Conservation (phyloP, 176 grass and related monocot species). For the Alloteropsis semialata region DNA sequence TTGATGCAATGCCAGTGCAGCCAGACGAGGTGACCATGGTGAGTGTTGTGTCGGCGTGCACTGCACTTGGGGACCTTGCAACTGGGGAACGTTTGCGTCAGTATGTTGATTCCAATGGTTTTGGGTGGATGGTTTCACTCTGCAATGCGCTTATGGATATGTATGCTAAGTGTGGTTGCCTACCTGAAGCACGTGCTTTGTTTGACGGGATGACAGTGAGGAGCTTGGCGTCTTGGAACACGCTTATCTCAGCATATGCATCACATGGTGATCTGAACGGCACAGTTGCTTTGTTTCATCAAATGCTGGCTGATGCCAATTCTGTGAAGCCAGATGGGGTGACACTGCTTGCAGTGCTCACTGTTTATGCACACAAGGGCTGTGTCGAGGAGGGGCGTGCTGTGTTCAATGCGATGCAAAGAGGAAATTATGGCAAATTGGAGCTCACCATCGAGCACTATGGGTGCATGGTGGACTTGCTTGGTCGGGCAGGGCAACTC, state of each 20-base stretch:
- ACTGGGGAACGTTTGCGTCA: slow-evolving; percentile 31
- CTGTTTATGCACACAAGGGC: slow-evolving; percentile 38
- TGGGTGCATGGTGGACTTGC: slow-evolving; percentile 64
- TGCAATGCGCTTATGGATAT: slow-evolving; percentile 59
- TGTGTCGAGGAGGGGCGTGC: slow-evolving; percentile 45
- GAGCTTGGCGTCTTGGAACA: slow-evolving; percentile 55
- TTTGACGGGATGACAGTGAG: slow-evolving; percentile 39
- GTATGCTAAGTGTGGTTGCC: slow-evolving; percentile 55
- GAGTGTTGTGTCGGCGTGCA: slow-evolving; percentile 52
- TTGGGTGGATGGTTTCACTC: slow-evolving; percentile 62
- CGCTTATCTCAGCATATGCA: slow-evolving; percentile 53
- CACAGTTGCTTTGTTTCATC: slow-evolving; percentile 36
- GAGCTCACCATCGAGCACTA: slow-evolving; percentile 48
- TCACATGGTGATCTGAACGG: slow-evolving; percentile 36
- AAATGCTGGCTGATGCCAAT: slow-evolving; percentile 36
- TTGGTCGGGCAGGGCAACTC: slow-evolving; percentile 51
- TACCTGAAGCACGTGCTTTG: slow-evolving; percentile 31
- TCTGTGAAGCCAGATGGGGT: slow-evolving; percentile 43
- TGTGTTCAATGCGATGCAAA: slow-evolving; percentile 34
- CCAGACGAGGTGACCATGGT: slow-evolving; percentile 71
- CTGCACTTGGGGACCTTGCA: slow-evolving; percentile 55
- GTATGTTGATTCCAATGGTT: slow-evolving; percentile 47
- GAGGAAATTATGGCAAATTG: slow-evolving; percentile 33
- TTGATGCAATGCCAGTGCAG: slow-evolving; percentile 40
- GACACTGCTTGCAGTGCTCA: slow-evolving; percentile 45